These are phyloP conservation scores for Phialophora chinensis DNA, from an alignment of 2,329 filamentous ascomycete genomes.

Conservation along the genomic window DNA sequence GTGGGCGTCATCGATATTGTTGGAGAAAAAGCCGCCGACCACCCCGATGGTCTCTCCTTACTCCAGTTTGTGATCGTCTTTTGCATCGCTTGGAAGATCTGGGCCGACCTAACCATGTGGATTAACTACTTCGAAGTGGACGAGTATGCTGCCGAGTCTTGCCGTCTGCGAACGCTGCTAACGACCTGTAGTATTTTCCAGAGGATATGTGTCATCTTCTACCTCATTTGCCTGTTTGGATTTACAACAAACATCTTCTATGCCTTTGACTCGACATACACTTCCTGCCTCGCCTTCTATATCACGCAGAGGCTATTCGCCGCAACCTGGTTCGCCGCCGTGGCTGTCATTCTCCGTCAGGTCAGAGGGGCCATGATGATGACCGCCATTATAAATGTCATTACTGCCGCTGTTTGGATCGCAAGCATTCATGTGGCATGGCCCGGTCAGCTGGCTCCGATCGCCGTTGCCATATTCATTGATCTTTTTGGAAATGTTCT, in stretches of 20 bases:
- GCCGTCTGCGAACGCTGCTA: not conserved
- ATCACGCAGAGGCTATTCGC: conserved; percentile 63
- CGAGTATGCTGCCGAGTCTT: conserved; percentile 41
- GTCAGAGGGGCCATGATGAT: conserved; percentile 62
- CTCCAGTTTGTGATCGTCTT: conserved; percentile 59
- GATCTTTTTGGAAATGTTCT: conserved; percentile 58
- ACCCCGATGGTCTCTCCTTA: conserved; percentile 52
- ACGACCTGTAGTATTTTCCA: conserved; percentile 45
- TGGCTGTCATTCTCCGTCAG: conserved; percentile 56
- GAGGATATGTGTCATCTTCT: conserved; percentile 60
- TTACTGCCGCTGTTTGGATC: conserved; percentile 65
- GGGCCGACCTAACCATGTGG: conserved; percentile 57
- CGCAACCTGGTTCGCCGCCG: conserved; percentile 47
- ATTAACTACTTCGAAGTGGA: conserved; percentile 62
- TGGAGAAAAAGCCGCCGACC: conserved; percentile 55
- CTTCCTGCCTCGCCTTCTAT: conserved; percentile 66
- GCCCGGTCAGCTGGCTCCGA: conserved; percentile 61
- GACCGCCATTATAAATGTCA: conserved; percentile 52
- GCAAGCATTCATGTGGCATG: conserved; percentile 63
- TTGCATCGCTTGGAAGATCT: conserved; percentile 54
- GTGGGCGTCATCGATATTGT: conserved; percentile 55
- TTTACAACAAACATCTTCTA: conserved; percentile 57
- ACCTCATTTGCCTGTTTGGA: conserved; percentile 66
- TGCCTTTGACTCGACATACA: conserved; percentile 61
- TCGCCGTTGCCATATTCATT: conserved; percentile 62